A percentile compares a stretch with the other conserved stretches of the same genome.
Conservation (phyloP, 768 basidiomycete genomes). For the Pisolithus orientalis region DNA sequence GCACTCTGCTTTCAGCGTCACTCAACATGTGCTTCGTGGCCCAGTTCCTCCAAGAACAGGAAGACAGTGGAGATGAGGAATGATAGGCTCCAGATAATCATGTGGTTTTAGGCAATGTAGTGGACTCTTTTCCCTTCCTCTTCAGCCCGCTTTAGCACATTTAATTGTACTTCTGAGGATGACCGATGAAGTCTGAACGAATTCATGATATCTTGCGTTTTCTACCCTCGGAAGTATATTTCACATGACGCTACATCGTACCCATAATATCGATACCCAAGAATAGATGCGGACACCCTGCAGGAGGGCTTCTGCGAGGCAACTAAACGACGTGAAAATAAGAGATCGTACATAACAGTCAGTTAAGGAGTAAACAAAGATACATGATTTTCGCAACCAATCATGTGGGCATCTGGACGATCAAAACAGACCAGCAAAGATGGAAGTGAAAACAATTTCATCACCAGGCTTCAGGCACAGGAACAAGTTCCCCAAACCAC, state of each 20-base stretch:
- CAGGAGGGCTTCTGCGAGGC: not conserved
- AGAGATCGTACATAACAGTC: not conserved
- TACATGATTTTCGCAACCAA: too few species aligned
- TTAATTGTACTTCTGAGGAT: constrained; percentile 10
- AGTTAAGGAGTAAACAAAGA: not conserved
- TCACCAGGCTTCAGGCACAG: constrained; percentile 85
- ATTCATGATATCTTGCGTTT: constrained; percentile 7
- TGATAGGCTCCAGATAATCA: constrained; percentile 22
- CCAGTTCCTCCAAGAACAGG: constrained; percentile 91
- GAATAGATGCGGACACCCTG: not conserved
- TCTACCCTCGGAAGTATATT: not conserved
- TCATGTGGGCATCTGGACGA: not conserved
- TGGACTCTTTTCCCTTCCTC: not conserved
- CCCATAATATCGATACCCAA: not conserved
- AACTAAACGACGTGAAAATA: not conserved
- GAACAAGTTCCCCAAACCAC: constrained; percentile 69
- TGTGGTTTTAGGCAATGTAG: not conserved
- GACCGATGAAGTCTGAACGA: constrained; percentile 1
- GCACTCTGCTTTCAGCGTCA: not conserved
- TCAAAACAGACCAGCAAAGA: constrained; percentile 8
- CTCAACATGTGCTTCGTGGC: not conserved
- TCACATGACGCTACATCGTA: not conserved
- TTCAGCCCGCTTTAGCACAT: not conserved
- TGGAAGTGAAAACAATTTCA: constrained; percentile 9
- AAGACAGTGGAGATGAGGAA: constrained; percentile 70